Percentiles rank a stretch among this genome's conserved stretches.
These are phyloP conservation scores for Gaeumannomyces sp. DNA, from an alignment of 2,329 filamentous ascomycete genomes.

Conservation along the genomic window DNA sequence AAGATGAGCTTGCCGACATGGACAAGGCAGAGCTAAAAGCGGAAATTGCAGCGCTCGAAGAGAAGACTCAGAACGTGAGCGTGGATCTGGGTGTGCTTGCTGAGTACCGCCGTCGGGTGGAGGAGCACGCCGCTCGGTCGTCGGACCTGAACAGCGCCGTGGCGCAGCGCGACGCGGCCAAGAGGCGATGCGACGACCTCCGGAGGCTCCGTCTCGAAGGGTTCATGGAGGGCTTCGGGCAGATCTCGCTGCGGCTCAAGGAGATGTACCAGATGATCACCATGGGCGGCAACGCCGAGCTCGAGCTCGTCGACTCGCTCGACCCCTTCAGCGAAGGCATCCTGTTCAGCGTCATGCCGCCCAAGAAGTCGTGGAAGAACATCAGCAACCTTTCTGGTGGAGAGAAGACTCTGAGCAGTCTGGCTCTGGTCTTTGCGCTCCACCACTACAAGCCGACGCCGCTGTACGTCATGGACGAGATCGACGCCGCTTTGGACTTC, in stretches of 20 bases:
- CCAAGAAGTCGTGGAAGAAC: slow-evolving; percentile 99
- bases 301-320: slow-evolving; percentile 91
- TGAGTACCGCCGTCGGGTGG: slow-evolving; percentile 34
- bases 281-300: slow-evolving; percentile 96
- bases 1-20: slow-evolving; percentile 63
- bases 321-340: slow-evolving; percentile 98
- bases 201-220: slow-evolving; percentile 85
- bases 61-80: slow-evolving; percentile 73
- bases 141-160: slow-evolving; percentile 78
- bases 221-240: slow-evolving; percentile 97
- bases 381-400: slow-evolving; percentile 93
- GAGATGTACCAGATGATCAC: slow-evolving; percentile 99
- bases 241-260: slow-evolving; percentile 89
- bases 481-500: slow-evolving; percentile 96
- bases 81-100: slow-evolving; percentile 75
- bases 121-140: slow-evolving; percentile 42
- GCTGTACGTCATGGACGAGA: slow-evolving; percentile 99
- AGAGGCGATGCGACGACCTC: slow-evolving; percentile 88
- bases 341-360: slow-evolving; percentile 96
- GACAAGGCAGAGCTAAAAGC: slow-evolving; percentile 54
- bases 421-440: slow-evolving; percentile 94
- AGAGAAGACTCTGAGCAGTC: slow-evolving; percentile 89
- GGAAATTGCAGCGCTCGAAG: slow-evolving; percentile 56
- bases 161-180: slow-evolving; percentile 72
- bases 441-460: slow-evolving; percentile 98